A percentile compares a stretch with the other conserved stretches of the same genome.
These are phyloP conservation scores for Fusarium sp. DNA, from an alignment of 2,329 filamentous ascomycete genomes.

Conservation along the genomic window DNA sequence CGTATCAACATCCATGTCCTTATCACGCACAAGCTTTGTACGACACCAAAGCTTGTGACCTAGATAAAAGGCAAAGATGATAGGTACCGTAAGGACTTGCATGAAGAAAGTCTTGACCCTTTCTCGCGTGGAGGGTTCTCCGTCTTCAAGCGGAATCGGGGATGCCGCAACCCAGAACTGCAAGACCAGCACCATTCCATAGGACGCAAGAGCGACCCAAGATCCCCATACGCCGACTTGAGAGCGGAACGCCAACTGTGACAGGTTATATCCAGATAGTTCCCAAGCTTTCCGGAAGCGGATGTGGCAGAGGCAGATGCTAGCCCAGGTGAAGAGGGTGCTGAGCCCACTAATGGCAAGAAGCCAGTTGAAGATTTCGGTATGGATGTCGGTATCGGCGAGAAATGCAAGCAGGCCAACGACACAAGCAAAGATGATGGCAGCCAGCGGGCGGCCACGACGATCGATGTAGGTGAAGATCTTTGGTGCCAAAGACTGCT, in stretches of 20 bases:
- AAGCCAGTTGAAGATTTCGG: slow-evolving; percentile 82
- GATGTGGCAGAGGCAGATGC: slow-evolving; percentile 88
- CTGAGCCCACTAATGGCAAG: slow-evolving; percentile 79
- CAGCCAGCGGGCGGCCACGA: slow-evolving; percentile 79
- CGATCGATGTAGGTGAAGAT: slow-evolving; percentile 85
- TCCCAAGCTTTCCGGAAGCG: slow-evolving; percentile 86
- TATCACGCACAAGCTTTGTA: slow-evolving; percentile 73
- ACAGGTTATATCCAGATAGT: slow-evolving; percentile 71
- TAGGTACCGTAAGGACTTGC: slow-evolving; percentile 74
- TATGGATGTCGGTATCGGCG: slow-evolving; percentile 70
- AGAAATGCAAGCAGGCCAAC: slow-evolving; percentile 83
- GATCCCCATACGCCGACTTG: slow-evolving; percentile 85
- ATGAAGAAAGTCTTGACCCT: slow-evolving; percentile 75
- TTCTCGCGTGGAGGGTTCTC: slow-evolving; percentile 47
- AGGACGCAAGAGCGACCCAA: slow-evolving; percentile 83
- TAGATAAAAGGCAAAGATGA: slow-evolving; percentile 75
- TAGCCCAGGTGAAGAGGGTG: slow-evolving; percentile 81
- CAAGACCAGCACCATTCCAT: slow-evolving; percentile 79
- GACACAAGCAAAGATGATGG: slow-evolving; percentile 73
- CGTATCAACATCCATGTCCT: slow-evolving; percentile 87
- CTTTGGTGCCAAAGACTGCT: slow-evolving; percentile 83
- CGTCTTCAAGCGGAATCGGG: slow-evolving; percentile 62
- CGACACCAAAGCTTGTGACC: slow-evolving; percentile 79
- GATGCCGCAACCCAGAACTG: slow-evolving; percentile 91
- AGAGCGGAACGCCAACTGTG: slow-evolving; percentile 83